Evolutionary conservation across 1,284 basidiomycete genomes (phyloP), one percentile per base, ranked within the genome.

Genomic region (Rhodotorula sp.): DNA sequence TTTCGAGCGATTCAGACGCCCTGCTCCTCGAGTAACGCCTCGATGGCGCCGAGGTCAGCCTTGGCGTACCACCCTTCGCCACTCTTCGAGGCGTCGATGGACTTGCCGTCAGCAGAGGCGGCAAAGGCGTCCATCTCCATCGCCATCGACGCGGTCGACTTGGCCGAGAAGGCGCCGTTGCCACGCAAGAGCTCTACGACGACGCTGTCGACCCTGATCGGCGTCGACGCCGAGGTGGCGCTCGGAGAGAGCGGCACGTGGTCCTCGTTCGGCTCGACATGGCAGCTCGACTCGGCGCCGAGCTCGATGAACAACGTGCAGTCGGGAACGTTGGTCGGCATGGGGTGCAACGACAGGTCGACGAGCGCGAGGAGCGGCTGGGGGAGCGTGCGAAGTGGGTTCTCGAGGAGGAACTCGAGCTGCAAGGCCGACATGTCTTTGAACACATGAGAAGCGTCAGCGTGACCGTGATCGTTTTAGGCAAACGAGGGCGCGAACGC

Each of bases 331-430:
- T 15, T 30, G 5, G 11, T 44, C 36, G 51, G 32, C 2, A 15
- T 34, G 24, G 46, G 13, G 20, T 10, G 30, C 24, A 17, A 7
- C 30, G 59, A 36, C 19, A 39, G 30, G 29, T 32, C 32, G 29
- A 47, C 53, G 22, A 53, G 61, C 44, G n/a, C 2, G 61, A 34
- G 27, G 53, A 47, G 48, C 20, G 53, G 19, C 11, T 44, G 29
- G 2, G 73, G 73, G 6, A 72, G 68, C 39, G 68, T 66, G 7
- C 57, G 60, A 20, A 44, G 29, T 7, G 73, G 73, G 30, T 71
- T 59, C 39, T 68, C 64, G 51, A 68, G 32, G 39, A 74, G 62
- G 39, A 52, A 51, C 44, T 70, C 52, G 17, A 74, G 63, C 27
- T 66, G 59, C n/a, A 30, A 55, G 22, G 36, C 36, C n/a, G 55